Base-by-base conservation (phyloP, 495 filamentous ascomycete species). In the Aspergillus sparsus region DNA sequence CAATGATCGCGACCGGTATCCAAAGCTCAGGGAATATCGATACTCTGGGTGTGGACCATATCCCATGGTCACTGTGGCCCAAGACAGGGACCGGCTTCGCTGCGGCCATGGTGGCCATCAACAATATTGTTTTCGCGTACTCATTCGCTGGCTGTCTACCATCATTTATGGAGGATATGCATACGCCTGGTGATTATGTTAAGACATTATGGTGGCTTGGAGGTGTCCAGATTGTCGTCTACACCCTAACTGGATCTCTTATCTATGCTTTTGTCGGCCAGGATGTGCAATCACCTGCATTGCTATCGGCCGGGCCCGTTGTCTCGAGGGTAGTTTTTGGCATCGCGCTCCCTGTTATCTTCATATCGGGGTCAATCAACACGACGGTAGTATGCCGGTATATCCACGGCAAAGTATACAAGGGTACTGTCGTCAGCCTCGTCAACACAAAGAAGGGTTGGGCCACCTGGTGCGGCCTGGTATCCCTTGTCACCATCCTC, bases 121-220 rank as follows among this genome's bases (percentile, higher is more conserved):
- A 82, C 53, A 89, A 90, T 77, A 89, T 90, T 53, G 78, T 87
- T 58, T 88, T 91, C 65, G 87, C 88, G 52, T 76, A 74, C 80
- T 71, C 71, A 37, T 88, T 83, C 66, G 87, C 74, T 72, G 85
- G 81, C 68, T 87, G 74, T 80, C 86, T 77, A 80, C 88, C 89
- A 72, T 82, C 77, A 44, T 88, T 91, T 74, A 87, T 88, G 76
- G 80, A 85, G 55, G 88, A 91, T 72, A 87, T 91, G 82, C 84
- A 86, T 69, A 84, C 84, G 0, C 87, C 87, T 0, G 62, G 64
- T 42, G 84, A 89, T 66, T 88, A 80, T 62, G 66, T 75, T 57
- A 88, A 87, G 74, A 80, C 87, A 5, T 80, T 89, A 56, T 78
- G 77, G 62, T 56, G 80, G 31, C 79, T 87, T 4, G 84, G 86